Conservation (phyloP, 208 protist species). For the Leishmania amazonensis region DNA sequence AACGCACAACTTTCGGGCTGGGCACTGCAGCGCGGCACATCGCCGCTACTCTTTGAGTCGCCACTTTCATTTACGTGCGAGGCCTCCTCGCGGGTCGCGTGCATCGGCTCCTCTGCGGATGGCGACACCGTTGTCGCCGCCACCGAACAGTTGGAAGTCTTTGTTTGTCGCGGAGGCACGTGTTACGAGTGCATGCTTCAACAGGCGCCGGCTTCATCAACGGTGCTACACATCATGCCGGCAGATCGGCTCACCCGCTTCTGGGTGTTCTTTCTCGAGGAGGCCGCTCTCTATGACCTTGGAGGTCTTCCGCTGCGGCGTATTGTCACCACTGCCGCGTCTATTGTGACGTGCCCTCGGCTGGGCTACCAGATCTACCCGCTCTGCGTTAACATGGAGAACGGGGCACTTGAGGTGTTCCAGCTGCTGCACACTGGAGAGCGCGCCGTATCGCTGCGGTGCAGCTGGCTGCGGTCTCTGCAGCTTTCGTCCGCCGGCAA, state of each 20-base stretch:
- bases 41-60: neutral
- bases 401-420: neutral
- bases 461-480: neutral
- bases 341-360: slow-evolving; percentile 4
- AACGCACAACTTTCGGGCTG: slow-evolving; percentile 23
- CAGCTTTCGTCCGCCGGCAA: neutral
- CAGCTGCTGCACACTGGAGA: slow-evolving; percentile 5
- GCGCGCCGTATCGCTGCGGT: neutral
- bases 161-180: slow-evolving; percentile 9
- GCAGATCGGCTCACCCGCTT: slow-evolving; percentile 5
- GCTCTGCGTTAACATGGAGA: neutral
- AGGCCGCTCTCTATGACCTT: slow-evolving; percentile 15
- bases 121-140: slow-evolving; percentile 4
- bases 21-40: neutral
- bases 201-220: neutral
- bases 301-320: slow-evolving; percentile 11
- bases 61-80: slow-evolving; percentile 11
- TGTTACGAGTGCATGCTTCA: slow-evolving; percentile 18
- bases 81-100: slow-evolving; percentile 22
- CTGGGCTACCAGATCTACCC: slow-evolving; percentile 9
- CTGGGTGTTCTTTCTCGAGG: slow-evolving; percentile 26
- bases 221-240: slow-evolving; percentile 6
- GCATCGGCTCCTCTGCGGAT: slow-evolving; percentile 9
- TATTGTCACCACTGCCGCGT: neutral
- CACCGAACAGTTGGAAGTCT: slow-evolving; percentile 15